phyloP scores from a whole-genome alignment of 257 asterid genomes.

The Solanum tacnaense region DNA sequence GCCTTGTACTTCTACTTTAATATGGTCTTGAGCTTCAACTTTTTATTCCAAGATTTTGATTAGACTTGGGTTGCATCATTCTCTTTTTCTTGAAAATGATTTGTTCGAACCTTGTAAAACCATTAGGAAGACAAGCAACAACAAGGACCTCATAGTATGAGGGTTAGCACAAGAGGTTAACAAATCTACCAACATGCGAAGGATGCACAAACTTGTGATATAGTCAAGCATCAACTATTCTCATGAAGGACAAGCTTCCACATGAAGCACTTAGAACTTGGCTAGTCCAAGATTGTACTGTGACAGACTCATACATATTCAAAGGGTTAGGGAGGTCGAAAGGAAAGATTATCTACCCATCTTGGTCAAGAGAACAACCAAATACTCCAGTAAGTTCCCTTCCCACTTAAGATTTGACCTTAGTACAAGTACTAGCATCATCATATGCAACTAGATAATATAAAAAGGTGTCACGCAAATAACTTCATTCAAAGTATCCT shows the following conservation, averaged over 20 bases:
- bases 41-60: background rate
- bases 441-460: no score
- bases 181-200: background rate
- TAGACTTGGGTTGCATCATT: background rate
- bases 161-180: background rate
- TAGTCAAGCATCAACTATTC: background rate
- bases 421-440: no score
- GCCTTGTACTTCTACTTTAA: background rate
- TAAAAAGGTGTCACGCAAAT: no score
- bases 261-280: background rate
- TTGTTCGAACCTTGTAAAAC: background rate
- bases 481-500: no score
- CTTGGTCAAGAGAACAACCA: background rate
- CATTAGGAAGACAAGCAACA: background rate
- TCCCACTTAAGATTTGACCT: no score
- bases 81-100: background rate
- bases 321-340: background rate
- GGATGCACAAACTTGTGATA: background rate
- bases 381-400: no score
- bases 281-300: background rate
- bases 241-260: background rate
- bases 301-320: background rate
- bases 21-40: background rate
- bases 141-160: background rate
- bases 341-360: background rate